Evolutionary conservation across 1,284 basidiomycete species (phyloP).

Genomic region (Inonotus hispidus): DNA sequence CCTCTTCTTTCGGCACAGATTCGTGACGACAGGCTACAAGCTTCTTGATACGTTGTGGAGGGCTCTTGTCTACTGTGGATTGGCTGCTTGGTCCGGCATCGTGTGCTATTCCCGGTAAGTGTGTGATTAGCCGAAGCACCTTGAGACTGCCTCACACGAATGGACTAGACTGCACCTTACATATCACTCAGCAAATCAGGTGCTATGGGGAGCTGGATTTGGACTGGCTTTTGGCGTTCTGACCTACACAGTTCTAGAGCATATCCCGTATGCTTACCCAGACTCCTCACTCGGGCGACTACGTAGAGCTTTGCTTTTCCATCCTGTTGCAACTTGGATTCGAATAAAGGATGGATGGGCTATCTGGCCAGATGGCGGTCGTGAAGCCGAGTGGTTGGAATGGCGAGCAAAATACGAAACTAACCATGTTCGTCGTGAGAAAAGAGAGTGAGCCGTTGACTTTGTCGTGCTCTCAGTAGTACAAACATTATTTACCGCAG

Average conservation of each 20-base stretch:
- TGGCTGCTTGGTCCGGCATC: slow-evolving; percentile 49
- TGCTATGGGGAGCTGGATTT: slow-evolving; percentile 67
- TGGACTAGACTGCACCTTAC: slow-evolving; percentile 55
- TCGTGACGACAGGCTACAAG: slow-evolving; percentile 44
- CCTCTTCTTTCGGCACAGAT: slow-evolving; percentile 65
- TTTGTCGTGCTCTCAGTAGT: neutral
- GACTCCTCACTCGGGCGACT: slow-evolving; percentile 44
- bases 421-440: neutral
- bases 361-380: slow-evolving; percentile 68
- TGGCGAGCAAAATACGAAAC: slow-evolving; percentile 51
- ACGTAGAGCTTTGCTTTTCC: slow-evolving; percentile 46
- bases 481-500: neutral
- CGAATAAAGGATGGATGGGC: slow-evolving; percentile 77
- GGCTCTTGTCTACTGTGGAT: slow-evolving; percentile 38
- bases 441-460: neutral
- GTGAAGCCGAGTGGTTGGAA: slow-evolving; percentile 55
- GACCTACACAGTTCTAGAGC: slow-evolving; percentile 58
- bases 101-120: slow-evolving; percentile 78
- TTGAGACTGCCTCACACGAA: neutral
- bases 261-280: slow-evolving; percentile 51
- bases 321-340: slow-evolving; percentile 60
- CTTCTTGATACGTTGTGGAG: slow-evolving; percentile 48
- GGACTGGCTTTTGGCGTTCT: slow-evolving; percentile 53
- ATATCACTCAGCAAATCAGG: slow-evolving; percentile 70
- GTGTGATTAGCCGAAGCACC: neutral